A percentile compares a stretch with the other conserved stretches of the same genome.
Evolutionary conservation across 140 eudicot genomes (phyloP).

Genomic region (Cichorium intybus): DNA sequence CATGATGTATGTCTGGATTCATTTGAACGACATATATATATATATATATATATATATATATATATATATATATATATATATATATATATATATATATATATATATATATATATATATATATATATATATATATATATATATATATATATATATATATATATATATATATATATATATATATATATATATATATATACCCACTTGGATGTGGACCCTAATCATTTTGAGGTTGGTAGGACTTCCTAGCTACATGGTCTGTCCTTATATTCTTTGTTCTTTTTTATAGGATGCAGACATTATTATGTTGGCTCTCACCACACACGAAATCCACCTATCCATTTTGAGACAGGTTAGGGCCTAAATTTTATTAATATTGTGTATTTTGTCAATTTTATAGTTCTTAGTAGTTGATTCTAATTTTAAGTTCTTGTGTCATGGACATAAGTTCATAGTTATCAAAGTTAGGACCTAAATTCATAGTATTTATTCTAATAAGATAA

Average conservation of each 20-base stretch:
- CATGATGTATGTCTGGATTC: too few species aligned
- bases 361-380: not conserved
- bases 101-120: too few species aligned
- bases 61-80: too few species aligned
- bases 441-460: constrained; percentile 28
- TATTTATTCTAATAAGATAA: too few species aligned
- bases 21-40: too few species aligned
- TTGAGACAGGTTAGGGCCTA: constrained; percentile 51
- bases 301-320: constrained; percentile 65
- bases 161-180: too few species aligned
- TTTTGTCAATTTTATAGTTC: not conserved
- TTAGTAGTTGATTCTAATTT: not conserved
- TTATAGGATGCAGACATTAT: constrained; percentile 70
- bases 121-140: too few species aligned
- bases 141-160: too few species aligned
- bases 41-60: too few species aligned
- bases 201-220: not conserved
- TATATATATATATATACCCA: too few species aligned
- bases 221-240: not conserved
- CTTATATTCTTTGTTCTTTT: not conserved
- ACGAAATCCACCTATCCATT: constrained; percentile 64
- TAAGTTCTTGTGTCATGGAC: constrained; percentile 13
- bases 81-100: too few species aligned
- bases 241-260: not conserved
- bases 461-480: too few species aligned